Evolutionary conservation across 2,329 filamentous ascomycete species (phyloP), one percentile per base, ranked within the genome.

Genomic region (Fusarium oxysporum): DNA sequence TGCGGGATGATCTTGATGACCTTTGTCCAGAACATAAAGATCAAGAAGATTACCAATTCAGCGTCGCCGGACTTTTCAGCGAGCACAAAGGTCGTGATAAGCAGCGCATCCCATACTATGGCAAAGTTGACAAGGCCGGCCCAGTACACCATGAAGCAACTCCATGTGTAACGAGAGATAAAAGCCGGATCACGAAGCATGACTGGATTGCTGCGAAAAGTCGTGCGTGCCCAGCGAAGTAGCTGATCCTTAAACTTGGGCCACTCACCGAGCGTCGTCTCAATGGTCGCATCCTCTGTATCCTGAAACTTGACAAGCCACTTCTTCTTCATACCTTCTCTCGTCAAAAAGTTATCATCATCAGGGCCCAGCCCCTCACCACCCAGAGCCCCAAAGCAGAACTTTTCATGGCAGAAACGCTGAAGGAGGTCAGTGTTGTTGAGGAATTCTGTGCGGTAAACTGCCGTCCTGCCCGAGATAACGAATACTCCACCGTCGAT

Each of bases 291-390:
- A 5, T 88, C 83, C 0, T 81, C 73, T 8, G 83, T 82, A 64
- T 86, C 85, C 75, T 92, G 89, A 56, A 91, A 86, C 50, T 84
- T 83, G 65, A 91, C 85, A 12, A 84, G 81, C 83, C 85, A 90
- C n/a, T 83, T 84, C 10, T 84, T 77, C 14, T 81, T 81, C 45
- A 88, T 84, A 10, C 86, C 82, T 68, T 84, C 88, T 16, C 90
- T 82, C 0, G 89, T 91, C 40, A 88, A 81, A 73, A 86, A 91
- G 77, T 91, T 91, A 81, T 92, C 90, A 65, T 91, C 89, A 68
- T 91, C 90, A 0, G 76, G 74, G 1, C 83, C 82, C 25, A 86
- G 86, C 1, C 83, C 83, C 2, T 80, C 23, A 2, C 69, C 66
- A 8, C 76, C 82, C 2, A 85, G 80, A 0, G 77, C 50, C 0